Conservation (phyloP, 2,329 filamentous ascomycete species). For the Lasiodiplodia hormozganensis region DNA sequence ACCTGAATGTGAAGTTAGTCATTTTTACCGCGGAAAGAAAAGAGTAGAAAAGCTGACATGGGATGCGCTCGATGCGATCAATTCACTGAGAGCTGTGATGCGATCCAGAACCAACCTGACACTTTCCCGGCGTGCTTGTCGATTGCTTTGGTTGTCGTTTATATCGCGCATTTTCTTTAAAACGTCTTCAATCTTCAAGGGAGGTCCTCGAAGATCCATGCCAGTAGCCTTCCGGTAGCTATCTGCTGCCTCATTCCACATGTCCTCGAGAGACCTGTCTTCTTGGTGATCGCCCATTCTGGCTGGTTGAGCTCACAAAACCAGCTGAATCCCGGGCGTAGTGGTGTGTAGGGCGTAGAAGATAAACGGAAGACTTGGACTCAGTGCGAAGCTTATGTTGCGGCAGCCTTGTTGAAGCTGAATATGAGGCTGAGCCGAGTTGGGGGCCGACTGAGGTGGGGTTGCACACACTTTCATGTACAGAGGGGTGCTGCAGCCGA, state of each 20-base stretch:
- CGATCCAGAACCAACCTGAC: neutral
- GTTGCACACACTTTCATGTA: no score
- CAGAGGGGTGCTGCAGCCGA: no score
- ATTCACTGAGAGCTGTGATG: neutral
- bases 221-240: neutral
- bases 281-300: constrained; percentile 33
- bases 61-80: neutral
- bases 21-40: neutral
- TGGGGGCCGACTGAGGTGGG: no score
- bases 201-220: neutral
- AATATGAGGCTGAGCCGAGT: no score
- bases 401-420: no score
- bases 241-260: constrained; percentile 1
- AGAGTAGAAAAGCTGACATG: neutral
- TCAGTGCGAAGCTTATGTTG: no score
- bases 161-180: neutral
- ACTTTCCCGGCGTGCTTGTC: neutral
- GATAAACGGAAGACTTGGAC: no score
- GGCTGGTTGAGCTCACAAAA: no score
- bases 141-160: neutral
- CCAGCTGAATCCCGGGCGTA: no score
- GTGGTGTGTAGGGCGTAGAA: no score
- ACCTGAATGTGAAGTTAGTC: neutral
- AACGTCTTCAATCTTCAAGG: neutral
- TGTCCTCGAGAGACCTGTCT: neutral